phyloP scores from a whole-genome alignment of 2,329 filamentous ascomycete genomes.

The Microsporum audouinii region DNA sequence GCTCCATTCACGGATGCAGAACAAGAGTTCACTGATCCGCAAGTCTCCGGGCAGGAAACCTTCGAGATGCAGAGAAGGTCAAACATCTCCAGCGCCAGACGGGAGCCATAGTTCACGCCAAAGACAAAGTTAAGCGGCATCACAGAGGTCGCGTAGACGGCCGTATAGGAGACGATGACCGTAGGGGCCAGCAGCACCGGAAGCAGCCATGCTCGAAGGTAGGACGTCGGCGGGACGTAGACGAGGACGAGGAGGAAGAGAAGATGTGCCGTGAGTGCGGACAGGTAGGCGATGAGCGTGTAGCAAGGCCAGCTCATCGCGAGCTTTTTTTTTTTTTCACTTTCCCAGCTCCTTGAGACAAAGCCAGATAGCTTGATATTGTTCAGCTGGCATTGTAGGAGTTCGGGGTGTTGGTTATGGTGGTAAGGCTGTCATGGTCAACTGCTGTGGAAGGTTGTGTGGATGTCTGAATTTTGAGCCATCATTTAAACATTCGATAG shows the following conservation, averaged over 20 bases:
- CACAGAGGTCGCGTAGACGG: conserved; percentile 3
- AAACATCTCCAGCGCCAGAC: conserved; percentile 7
- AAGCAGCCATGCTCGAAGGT: conserved; percentile 2
- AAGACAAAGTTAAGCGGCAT: conserved; percentile 4
- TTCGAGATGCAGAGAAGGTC: conserved; percentile 9
- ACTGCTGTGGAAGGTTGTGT: too few species aligned
- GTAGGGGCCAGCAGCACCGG: conserved; percentile 5
- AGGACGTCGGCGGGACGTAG: conserved; percentile 5
- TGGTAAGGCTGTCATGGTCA: too few species aligned
- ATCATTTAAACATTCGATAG: too few species aligned
- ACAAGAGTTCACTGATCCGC: background rate
- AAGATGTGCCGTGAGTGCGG: background rate
- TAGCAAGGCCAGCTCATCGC: background rate
- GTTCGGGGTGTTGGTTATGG: too few species aligned
- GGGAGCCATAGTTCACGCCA: background rate
- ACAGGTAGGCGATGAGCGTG: background rate
- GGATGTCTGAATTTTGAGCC: too few species aligned
- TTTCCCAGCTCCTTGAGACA: background rate
- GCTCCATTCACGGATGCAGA: background rate
- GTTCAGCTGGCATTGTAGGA: too few species aligned
- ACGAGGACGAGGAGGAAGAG: conserved; percentile 5
- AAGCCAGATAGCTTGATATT: too few species aligned
- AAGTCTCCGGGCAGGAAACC: background rate
- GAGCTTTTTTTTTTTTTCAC: background rate
- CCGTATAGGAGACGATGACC: background rate